Conservation (phyloP, 2,329 filamentous ascomycete genomes). For the Claviceps sp. region DNA sequence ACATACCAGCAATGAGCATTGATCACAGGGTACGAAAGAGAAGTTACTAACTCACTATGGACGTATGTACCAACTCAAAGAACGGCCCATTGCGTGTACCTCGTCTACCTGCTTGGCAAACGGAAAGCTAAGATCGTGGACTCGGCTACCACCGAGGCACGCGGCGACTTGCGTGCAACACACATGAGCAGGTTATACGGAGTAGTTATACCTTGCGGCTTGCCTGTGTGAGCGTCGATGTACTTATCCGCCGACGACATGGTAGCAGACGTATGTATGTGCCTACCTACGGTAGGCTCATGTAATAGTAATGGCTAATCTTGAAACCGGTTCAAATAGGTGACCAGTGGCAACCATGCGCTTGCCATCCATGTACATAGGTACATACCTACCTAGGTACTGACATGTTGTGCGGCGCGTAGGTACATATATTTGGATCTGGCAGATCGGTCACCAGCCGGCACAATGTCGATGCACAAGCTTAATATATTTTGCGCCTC, state of each 20-base stretch:
- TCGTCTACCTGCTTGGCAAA: background rate
- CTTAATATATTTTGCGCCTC: background rate
- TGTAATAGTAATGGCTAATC: background rate
- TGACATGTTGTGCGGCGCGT: background rate
- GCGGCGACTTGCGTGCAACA: background rate
- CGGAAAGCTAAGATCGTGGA: background rate
- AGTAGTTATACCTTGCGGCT: too few species aligned
- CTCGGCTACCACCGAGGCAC: background rate
- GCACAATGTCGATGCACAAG: background rate
- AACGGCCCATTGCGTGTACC: background rate
- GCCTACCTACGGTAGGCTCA: background rate
- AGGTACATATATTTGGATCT: background rate
- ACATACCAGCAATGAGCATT: background rate
- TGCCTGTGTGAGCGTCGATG: background rate
- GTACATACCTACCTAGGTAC: background rate
- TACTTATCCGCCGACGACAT: background rate
- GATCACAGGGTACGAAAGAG: background rate
- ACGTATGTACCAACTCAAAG: background rate
- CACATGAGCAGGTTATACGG: background rate
- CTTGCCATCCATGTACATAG: background rate
- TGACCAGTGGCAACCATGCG: background rate
- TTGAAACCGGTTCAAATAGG: background rate
- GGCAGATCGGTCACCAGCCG: background rate
- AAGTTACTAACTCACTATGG: background rate
- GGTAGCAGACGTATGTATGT: background rate